Conservation (phyloP, 140 eudicot species). For the Bidens hawaiensis region DNA sequence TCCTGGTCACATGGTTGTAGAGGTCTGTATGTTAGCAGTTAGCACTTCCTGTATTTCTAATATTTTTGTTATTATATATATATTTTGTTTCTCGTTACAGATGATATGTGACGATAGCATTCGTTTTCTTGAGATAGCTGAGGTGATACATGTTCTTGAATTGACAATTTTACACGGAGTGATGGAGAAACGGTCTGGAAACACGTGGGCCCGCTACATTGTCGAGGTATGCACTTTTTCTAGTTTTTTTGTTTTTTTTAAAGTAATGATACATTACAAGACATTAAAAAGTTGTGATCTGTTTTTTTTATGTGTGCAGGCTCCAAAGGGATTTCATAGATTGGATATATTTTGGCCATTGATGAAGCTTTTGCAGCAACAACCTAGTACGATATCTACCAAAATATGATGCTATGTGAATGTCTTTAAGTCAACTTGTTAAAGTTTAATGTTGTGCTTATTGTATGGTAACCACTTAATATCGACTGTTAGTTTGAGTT, state of each 20-base stretch:
- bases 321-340: slow-evolving; percentile 72
- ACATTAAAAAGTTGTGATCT: background rate
- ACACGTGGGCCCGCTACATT: slow-evolving; percentile 70
- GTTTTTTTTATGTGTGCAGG: slow-evolving; percentile 54
- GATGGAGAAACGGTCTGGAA: slow-evolving; percentile 42
- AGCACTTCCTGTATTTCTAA: background rate
- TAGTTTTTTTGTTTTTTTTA: background rate
- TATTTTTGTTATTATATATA: background rate
- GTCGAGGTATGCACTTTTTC: slow-evolving; percentile 49
- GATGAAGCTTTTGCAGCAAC: slow-evolving; percentile 71
- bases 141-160: slow-evolving; percentile 60
- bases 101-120: slow-evolving; percentile 76
- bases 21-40: slow-evolving; percentile 40
- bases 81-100: slow-evolving; percentile 33
- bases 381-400: slow-evolving; percentile 32
- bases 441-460: slow-evolving; percentile 1
- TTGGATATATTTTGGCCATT: slow-evolving; percentile 97
- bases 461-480: slow-evolving; percentile 7
- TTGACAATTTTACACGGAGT: slow-evolving; percentile 65
- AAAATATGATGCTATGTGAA: slow-evolving; percentile 28
- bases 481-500: slow-evolving; percentile 6
- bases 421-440: background rate
- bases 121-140: slow-evolving; percentile 80
- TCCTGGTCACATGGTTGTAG: slow-evolving; percentile 79
- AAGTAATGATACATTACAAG: background rate